phyloP scores from a whole-genome alignment of 768 basidiomycete species.

The Trametes coccinea region DNA sequence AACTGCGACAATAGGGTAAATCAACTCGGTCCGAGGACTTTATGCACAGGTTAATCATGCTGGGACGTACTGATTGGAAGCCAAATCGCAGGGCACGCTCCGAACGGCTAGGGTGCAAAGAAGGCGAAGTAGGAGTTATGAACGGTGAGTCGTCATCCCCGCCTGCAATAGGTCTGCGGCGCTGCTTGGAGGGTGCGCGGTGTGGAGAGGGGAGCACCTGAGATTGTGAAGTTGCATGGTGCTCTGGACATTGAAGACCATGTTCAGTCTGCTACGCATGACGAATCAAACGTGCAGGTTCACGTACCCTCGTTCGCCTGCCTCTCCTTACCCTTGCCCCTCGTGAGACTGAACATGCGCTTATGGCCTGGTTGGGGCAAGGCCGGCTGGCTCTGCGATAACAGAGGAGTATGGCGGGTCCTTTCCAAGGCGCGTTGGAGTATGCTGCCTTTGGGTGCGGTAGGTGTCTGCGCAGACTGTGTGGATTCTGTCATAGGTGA shows the following conservation, averaged over 20 bases:
- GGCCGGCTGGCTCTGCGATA: conserved; percentile 34
- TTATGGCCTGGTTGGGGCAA: conserved; percentile 39
- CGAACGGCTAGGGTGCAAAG: conserved; percentile 44
- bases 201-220: conserved; percentile 22
- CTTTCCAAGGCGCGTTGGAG: conserved; percentile 41
- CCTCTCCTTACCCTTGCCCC: conserved; percentile 48
- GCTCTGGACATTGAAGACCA: conserved; percentile 9
- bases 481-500: conserved; percentile 1
- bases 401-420: conserved; percentile 55
- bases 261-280: background rate
- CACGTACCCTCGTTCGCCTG: conserved; percentile 19
- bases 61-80: conserved; percentile 63
- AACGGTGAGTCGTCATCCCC: conserved; percentile 60
- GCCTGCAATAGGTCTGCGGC: background rate
- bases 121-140: conserved; percentile 73
- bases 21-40: conserved; percentile 8
- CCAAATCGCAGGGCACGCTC: conserved; percentile 57
- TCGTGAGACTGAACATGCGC: conserved; percentile 58
- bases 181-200: background rate
- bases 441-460: conserved; percentile 21
- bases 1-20: conserved; percentile 49
- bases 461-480: conserved; percentile 11
- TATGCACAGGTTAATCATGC: background rate
- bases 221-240: conserved; percentile 24
- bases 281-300: background rate